Evolutionary conservation across 2,329 filamentous ascomycete genomes (phyloP).

Genomic region (Epichloe baconii): DNA sequence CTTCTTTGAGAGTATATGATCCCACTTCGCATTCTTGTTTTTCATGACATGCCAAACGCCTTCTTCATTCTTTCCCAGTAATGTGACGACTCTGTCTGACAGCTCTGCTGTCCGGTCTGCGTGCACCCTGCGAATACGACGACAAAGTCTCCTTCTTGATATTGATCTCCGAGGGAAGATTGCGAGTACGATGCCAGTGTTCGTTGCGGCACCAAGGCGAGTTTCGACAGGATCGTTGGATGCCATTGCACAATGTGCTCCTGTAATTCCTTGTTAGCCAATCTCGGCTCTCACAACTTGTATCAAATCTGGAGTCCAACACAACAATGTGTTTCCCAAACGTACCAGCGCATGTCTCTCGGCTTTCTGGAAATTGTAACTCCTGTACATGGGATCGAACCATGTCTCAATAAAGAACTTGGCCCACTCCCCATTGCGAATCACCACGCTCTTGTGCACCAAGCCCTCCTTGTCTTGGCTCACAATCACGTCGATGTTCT

Average conservation of each 20-base stretch:
- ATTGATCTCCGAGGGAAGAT: slow-evolving; percentile 45
- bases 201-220: slow-evolving; percentile 81
- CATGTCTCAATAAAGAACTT: slow-evolving; percentile 88
- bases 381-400: slow-evolving; percentile 89
- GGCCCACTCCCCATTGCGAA: slow-evolving; percentile 79
- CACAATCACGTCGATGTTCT: slow-evolving; percentile 68
- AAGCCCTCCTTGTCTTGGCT: slow-evolving; percentile 77
- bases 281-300: background rate
- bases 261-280: slow-evolving; percentile 26
- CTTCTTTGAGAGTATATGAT: background rate
- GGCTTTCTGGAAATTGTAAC: slow-evolving; percentile 92
- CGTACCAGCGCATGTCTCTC: slow-evolving; percentile 81
- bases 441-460: slow-evolving; percentile 61
- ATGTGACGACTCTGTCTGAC: slow-evolving; percentile 54
- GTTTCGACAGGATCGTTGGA: slow-evolving; percentile 79
- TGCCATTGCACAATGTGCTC: slow-evolving; percentile 94
- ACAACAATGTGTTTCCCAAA: slow-evolving; percentile 1
- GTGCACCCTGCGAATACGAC: slow-evolving; percentile 68
- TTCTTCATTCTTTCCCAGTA: slow-evolving; percentile 35
- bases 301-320: background rate
- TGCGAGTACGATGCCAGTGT: slow-evolving; percentile 66
- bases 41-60: slow-evolving; percentile 19
- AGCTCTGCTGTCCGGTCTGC: slow-evolving; percentile 42
- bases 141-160: slow-evolving; percentile 74
- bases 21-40: background rate